A percentile compares a stretch with the other conserved stretches of the same genome.
phyloP scores from a whole-genome alignment of 208 protist species.

The Trypanosoma cruzi region DNA sequence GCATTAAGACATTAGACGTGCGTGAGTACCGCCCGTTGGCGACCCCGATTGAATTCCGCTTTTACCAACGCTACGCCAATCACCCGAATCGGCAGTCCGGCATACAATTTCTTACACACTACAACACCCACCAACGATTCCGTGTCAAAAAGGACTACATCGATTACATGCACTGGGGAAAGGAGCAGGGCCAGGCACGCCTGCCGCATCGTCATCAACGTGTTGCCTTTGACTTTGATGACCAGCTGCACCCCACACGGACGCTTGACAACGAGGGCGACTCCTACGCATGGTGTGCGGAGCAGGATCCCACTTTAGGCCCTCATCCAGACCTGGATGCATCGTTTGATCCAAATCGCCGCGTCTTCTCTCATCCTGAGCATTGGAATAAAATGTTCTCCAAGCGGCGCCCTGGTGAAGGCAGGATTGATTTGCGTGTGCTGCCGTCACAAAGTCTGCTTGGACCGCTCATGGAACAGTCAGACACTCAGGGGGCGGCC shows the following conservation, averaged over 20 bases:
- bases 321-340: constrained; percentile 59
- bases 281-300: constrained; percentile 50
- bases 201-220: constrained; percentile 91
- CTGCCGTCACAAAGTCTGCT: constrained; percentile 75
- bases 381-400: constrained; percentile 93
- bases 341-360: constrained; percentile 79
- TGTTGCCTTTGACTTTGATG: constrained; percentile 91
- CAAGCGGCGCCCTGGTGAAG: constrained; percentile 84
- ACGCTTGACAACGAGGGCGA: constrained; percentile 1
- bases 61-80: constrained; percentile 92
- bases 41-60: constrained; percentile 91
- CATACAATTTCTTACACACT: constrained; percentile 91
- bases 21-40: constrained; percentile 83
- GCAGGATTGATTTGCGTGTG: constrained; percentile 69
- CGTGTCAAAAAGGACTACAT: constrained; percentile 91
- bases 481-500: constrained; percentile 56
- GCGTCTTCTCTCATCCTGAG: constrained; percentile 85
- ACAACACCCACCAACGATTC: constrained; percentile 89
- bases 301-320: constrained; percentile 69
- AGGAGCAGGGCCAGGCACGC: constrained; percentile 88
- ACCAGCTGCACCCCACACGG: constrained; percentile 76
- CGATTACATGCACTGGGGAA: constrained; percentile 93
- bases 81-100: constrained; percentile 89
- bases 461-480: constrained; percentile 72
- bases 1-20: constrained; percentile 85